Base-by-base conservation (phyloP, 2,329 filamentous ascomycete genomes). In the Aureobasidium musti region DNA sequence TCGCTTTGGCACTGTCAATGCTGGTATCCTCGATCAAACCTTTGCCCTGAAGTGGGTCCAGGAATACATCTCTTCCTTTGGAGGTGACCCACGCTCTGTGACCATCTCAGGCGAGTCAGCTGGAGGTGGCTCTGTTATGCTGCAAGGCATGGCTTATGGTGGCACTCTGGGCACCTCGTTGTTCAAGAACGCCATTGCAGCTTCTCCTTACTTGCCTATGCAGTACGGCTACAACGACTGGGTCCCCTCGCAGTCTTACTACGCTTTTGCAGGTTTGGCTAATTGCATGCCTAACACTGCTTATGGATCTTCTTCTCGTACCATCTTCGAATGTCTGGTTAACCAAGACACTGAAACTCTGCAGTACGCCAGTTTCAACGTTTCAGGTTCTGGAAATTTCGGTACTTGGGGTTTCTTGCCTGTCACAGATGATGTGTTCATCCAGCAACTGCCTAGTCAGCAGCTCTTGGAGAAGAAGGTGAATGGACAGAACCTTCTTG, bases 41-140 rank as follows among this genome's bases (percentile, higher is more conserved):
- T 73, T 81, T 13, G 82, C 82, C 0, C 73, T 83, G 7, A 77
- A 84, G 70, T 86, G 83, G 83, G 79, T 83, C 0, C 76, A 82
- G 39, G 72, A 78, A 2, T 80, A 84, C 67, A 82, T 84, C 50
- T 69, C 72, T 2, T 66, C 72, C 21, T 83, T 83, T 64, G 79
- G 78, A 7, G 83, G 82, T 4, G 79, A 84, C 68, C 66, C 78
- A 0, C 67, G 71, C 28, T 79, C 80, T 57, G 78, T 84, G 47
- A 83, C 79, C 0, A 74, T 80, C 13, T 70, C 71, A 10, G 79
- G 79, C 5, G 72, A 77, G 45, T 76, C 73, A n/a, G 78, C 79
- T 6, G 79, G 79, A 19, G 78, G 69, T 5, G 77, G 78, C 3
- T 72, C 71, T 0, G 76, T 79, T 3, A 78, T 79, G 78, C 71